Evolutionary conservation across 2,329 filamentous ascomycete genomes (phyloP).

Genomic region (Exophiala sp.): DNA sequence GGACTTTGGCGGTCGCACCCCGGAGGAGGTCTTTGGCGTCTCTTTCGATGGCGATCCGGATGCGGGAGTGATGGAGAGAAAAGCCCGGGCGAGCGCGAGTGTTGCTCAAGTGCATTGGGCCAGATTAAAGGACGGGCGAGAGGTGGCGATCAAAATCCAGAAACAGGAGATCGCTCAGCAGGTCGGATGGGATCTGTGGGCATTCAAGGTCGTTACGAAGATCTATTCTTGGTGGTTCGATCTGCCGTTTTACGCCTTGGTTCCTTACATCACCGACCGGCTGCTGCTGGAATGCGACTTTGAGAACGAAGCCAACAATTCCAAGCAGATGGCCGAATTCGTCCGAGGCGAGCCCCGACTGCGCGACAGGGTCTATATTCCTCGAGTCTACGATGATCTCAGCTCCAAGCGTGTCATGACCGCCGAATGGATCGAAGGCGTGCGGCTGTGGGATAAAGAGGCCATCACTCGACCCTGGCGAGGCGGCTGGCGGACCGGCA

Average conservation of each 20-base stretch:
- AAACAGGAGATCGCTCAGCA: slow-evolving; percentile 90
- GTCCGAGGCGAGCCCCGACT: slow-evolving; percentile 70
- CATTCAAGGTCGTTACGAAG: slow-evolving; percentile 79
- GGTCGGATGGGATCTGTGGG: slow-evolving; percentile 91
- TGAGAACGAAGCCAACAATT: slow-evolving; percentile 81
- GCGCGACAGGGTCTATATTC: slow-evolving; percentile 77
- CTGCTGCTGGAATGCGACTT: slow-evolving; percentile 92
- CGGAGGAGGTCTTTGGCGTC: slow-evolving; percentile 88
- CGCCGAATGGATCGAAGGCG: slow-evolving; percentile 95
- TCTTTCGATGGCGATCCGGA: slow-evolving; percentile 64
- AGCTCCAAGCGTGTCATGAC: slow-evolving; percentile 80
- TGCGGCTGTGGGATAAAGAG: slow-evolving; percentile 86
- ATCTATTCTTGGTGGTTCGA: slow-evolving; percentile 86
- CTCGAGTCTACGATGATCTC: slow-evolving; percentile 74
- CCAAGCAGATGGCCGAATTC: slow-evolving; percentile 72
- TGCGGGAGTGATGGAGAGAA: slow-evolving; percentile 64
- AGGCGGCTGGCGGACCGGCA: slow-evolving; percentile 68
- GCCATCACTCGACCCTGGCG: slow-evolving; percentile 71
- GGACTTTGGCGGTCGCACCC: slow-evolving; percentile 77
- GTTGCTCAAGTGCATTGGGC: slow-evolving; percentile 98
- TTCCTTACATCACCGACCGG: slow-evolving; percentile 91
- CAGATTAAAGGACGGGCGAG: slow-evolving; percentile 71
- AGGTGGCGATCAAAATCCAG: slow-evolving; percentile 94
- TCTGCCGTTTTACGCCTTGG: slow-evolving; percentile 82
- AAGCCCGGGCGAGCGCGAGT: slow-evolving; percentile 69